Evolutionary conservation across 108 stramenopile species (phyloP).

Genomic region (Pseudonitzschia multistriata): DNA sequence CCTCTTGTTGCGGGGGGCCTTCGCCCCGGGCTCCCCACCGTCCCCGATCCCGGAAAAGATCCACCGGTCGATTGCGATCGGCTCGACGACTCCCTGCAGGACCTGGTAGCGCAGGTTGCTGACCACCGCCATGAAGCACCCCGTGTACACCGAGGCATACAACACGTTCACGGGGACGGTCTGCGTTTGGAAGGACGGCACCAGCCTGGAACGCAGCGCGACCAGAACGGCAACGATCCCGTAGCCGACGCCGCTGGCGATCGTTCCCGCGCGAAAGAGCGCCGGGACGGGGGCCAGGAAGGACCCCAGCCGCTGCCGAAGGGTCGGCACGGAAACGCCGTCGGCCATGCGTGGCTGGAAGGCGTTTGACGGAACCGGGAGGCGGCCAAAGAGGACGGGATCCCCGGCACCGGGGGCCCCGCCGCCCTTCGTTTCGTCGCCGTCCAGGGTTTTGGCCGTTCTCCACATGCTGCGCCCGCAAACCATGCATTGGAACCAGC

Average conservation of each 20-base stretch:
- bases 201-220: slow-evolving; percentile 37
- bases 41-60: slow-evolving; percentile 28
- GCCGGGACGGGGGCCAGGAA: slow-evolving; percentile 59
- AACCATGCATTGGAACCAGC: no score
- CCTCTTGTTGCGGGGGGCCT: neutral
- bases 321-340: slow-evolving; percentile 50
- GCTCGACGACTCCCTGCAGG: slow-evolving; percentile 79
- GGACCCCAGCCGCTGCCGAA: slow-evolving; percentile 45
- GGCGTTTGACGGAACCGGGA: slow-evolving; percentile 73
- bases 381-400: slow-evolving; percentile 22
- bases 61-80: slow-evolving; percentile 45
- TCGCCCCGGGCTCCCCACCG: slow-evolving; percentile 2
- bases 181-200: slow-evolving; percentile 44
- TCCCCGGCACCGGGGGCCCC: slow-evolving; percentile 23
- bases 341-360: slow-evolving; percentile 64
- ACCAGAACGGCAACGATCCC: slow-evolving; percentile 54
- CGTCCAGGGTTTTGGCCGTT: slow-evolving; percentile 45
- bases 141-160: slow-evolving; percentile 68
- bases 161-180: slow-evolving; percentile 59
- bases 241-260: slow-evolving; percentile 72
- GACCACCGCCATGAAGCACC: slow-evolving; percentile 67
- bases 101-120: slow-evolving; percentile 81
- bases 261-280: slow-evolving; percentile 67
- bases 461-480: slow-evolving; percentile 61
- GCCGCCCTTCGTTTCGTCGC: neutral